phyloP scores from a whole-genome alignment of 2,329 filamentous ascomycete species.

The Stagonosporopsis cucurbitacearum region DNA sequence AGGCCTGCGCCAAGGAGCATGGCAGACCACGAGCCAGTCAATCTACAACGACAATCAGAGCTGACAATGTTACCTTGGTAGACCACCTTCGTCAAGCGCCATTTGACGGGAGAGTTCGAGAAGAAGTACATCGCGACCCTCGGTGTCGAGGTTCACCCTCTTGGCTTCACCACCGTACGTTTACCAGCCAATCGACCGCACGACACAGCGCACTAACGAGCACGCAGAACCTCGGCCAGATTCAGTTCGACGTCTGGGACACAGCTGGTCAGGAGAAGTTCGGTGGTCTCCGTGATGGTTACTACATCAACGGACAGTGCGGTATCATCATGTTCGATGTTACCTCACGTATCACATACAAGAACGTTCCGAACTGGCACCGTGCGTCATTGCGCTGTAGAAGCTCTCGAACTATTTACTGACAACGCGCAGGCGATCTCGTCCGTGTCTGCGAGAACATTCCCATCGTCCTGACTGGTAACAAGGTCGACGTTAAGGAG shows the following conservation, averaged over 20 bases:
- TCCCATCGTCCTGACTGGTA: constrained; percentile 95
- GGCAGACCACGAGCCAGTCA: constrained; percentile 6
- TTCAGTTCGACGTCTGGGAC: constrained; percentile 99
- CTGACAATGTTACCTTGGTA: constrained; percentile 53
- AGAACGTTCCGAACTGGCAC: constrained; percentile 99
- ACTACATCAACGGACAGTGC: constrained; percentile 99
- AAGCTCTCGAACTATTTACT: constrained; percentile 16
- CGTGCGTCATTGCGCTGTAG: constrained; percentile 69
- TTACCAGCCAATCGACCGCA: constrained; percentile 12
- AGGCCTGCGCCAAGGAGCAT: constrained; percentile 3
- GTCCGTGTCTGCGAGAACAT: constrained; percentile 99
- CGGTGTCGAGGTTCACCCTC: constrained; percentile 98
- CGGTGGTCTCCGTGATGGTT: constrained; percentile 97
- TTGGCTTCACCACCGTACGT: constrained; percentile 95
- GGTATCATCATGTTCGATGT: constrained; percentile 99
- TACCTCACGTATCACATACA: constrained; percentile 99
- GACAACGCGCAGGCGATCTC: constrained; percentile 74
- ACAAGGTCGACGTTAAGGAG: constrained; percentile 99
- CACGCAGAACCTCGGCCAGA: constrained; percentile 82
- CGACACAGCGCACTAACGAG: constrained; percentile 31
- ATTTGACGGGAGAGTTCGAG: constrained; percentile 99
- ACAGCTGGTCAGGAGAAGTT: constrained; percentile 99
- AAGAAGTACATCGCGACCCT: constrained; percentile 99
- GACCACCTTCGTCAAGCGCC: constrained; percentile 99
- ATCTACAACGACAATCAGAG: constrained; percentile 1